These are phyloP conservation scores for Flaveria ramosissima DNA, from an alignment of 129 eudicot species.

Conservation along the genomic window DNA sequence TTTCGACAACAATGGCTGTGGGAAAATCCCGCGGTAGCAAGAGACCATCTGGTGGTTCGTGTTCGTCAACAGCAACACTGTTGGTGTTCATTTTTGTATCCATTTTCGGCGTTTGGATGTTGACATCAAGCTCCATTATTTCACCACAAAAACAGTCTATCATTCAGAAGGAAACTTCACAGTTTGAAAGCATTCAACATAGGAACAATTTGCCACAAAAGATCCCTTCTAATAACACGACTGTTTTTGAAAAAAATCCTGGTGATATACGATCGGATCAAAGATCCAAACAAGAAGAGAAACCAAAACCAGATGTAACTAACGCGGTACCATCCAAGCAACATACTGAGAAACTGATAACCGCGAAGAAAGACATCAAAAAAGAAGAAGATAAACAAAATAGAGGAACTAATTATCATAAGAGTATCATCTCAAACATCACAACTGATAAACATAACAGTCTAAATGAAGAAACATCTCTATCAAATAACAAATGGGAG, in stretches of 20 bases:
- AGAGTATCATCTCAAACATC: background rate
- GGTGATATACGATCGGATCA: conserved; percentile 49
- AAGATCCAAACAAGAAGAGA: conserved; percentile 12
- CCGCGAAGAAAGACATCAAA: conserved; percentile 4
- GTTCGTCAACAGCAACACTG: conserved; percentile 49
- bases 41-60: conserved; percentile 51
- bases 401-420: background rate
- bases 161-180: conserved; percentile 8
- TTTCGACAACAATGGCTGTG: conserved; percentile 37
- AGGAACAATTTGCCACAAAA: conserved; percentile 9
- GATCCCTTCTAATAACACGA: conserved; percentile 8
- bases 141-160: conserved; percentile 33
- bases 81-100: conserved; percentile 49
- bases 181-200: conserved; percentile 3
- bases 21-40: conserved; percentile 48
- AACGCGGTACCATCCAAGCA: conserved; percentile 37
- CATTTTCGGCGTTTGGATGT: conserved; percentile 62
- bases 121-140: conserved; percentile 42
- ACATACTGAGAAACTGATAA: conserved; percentile 29
- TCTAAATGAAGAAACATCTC: conserved; percentile 22
- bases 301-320: conserved; percentile 37
- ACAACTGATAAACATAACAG: background rate
- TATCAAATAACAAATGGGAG: conserved; percentile 58
- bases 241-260: conserved; percentile 48
- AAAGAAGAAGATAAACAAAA: conserved; percentile 8